These are phyloP conservation scores for Collybia nuda DNA, from an alignment of 768 basidiomycete species.

Conservation along the genomic window DNA sequence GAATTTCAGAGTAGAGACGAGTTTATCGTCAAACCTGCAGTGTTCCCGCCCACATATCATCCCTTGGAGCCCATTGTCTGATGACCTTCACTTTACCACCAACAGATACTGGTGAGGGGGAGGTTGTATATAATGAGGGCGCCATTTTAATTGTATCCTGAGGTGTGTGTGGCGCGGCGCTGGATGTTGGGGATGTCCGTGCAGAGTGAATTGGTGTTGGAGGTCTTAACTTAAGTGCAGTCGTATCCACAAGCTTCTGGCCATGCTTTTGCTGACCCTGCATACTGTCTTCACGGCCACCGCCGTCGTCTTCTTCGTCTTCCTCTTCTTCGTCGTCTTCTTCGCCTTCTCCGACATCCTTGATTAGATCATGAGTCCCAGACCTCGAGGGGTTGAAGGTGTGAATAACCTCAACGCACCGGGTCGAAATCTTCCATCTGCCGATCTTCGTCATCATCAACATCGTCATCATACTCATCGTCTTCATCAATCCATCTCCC, in stretches of 20 bases:
- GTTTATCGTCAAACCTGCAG: slow-evolving; percentile 33
- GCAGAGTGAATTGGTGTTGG: slow-evolving; percentile 44
- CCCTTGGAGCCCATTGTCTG: slow-evolving; percentile 43
- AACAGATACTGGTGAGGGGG: slow-evolving; percentile 25
- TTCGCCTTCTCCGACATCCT: slow-evolving; percentile 54
- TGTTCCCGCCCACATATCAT: slow-evolving; percentile 32
- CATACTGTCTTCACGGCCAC: slow-evolving; percentile 20
- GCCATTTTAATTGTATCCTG: slow-evolving; percentile 33
- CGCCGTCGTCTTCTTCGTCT: slow-evolving; percentile 42
- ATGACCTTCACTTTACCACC: slow-evolving; percentile 50
- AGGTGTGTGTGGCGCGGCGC: slow-evolving; percentile 44
- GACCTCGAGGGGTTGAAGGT: slow-evolving; percentile 7
- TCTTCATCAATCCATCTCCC: slow-evolving; percentile 82
- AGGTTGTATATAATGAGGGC: slow-evolving; percentile 25
- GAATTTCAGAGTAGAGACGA: not conserved
- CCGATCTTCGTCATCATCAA: slow-evolving; percentile 72
- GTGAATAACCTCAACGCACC: slow-evolving; percentile 39
- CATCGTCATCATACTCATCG: slow-evolving; percentile 61
- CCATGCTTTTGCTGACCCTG: slow-evolving; percentile 26
- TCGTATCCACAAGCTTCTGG: slow-evolving; percentile 29
- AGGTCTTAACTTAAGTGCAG: slow-evolving; percentile 23
- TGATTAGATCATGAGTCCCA: slow-evolving; percentile 7
- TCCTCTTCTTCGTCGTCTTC: slow-evolving; percentile 66
- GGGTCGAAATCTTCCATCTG: slow-evolving; percentile 89
- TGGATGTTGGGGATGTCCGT: slow-evolving; percentile 52